phyloP scores from a whole-genome alignment of 495 filamentous ascomycete species.

The Penicillium lividum region DNA sequence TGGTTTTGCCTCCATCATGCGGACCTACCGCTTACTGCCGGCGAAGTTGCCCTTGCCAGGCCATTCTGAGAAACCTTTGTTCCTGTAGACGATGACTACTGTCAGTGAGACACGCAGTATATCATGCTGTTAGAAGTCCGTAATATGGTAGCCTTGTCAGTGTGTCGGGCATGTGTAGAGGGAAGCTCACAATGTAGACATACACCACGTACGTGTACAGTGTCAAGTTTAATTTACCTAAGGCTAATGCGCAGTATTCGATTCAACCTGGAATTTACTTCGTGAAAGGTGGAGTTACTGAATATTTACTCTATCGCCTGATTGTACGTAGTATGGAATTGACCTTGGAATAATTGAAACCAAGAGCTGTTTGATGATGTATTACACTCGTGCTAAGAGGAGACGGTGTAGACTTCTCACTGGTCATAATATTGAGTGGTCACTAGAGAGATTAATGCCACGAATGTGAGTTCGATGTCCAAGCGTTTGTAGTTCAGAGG shows the following conservation, averaged over 20 bases:
- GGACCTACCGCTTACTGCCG: too few species aligned
- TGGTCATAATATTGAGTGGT: not conserved
- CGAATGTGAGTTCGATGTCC: not conserved
- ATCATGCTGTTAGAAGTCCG: conserved; percentile 1
- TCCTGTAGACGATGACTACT: conserved; percentile 3
- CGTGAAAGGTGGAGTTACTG: not conserved
- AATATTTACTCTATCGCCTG: not conserved
- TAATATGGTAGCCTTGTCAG: conserved; percentile 2
- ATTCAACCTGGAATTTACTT: too few species aligned
- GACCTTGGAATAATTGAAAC: not conserved
- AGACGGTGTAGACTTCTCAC: not conserved
- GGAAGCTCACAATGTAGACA: not conserved
- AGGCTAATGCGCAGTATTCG: not conserved
- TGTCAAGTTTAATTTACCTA: not conserved
- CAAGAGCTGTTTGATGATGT: not conserved
- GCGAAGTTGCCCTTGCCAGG: too few species aligned
- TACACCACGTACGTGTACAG: not conserved
- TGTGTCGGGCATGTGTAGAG: not conserved
- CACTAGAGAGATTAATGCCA: not conserved
- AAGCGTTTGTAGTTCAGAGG: conserved; percentile 1
- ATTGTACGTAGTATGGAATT: not conserved
- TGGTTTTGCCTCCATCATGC: too few species aligned
- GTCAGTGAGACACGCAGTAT: not conserved
- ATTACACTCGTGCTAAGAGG: not conserved
- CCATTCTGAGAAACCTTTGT: not conserved